These are phyloP conservation scores for Penicillium digitatum DNA, from an alignment of 2,329 filamentous ascomycete species.

Conservation along the genomic window DNA sequence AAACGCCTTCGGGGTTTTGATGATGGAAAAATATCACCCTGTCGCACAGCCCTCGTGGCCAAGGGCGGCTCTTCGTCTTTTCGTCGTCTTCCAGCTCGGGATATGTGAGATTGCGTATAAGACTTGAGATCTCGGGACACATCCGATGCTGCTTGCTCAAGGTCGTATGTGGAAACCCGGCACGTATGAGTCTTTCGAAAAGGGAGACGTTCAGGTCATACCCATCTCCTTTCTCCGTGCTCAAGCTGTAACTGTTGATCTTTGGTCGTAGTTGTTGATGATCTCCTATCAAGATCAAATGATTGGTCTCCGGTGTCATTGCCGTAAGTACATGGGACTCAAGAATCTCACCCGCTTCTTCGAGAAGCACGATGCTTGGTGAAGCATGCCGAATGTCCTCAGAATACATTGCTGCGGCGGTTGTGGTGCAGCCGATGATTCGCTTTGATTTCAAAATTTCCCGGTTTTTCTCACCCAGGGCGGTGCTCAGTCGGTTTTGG, in stretches of 20 bases:
- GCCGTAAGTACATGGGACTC: conserved; percentile 65
- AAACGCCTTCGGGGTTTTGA: conserved; percentile 49
- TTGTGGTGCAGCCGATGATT: conserved; percentile 69
- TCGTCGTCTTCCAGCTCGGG: conserved; percentile 56
- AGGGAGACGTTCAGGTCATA: conserved; percentile 65
- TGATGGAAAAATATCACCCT: conserved; percentile 67
- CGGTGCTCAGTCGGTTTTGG: conserved; percentile 6
- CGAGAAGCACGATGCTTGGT: conserved; percentile 62
- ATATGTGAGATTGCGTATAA: conserved; percentile 59
- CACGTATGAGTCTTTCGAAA: conserved; percentile 63
- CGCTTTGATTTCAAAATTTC: conserved; percentile 50
- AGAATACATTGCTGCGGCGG: conserved; percentile 61
- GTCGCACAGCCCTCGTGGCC: conserved; percentile 55
- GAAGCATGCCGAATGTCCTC: conserved; percentile 51
- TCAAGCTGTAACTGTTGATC: conserved; percentile 57
- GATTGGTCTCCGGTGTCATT: conserved; percentile 53
- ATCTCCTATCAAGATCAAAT: conserved; percentile 68
- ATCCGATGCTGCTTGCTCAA: conserved; percentile 65
- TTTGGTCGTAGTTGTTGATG: conserved; percentile 70
- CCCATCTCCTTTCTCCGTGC: conserved; percentile 60
- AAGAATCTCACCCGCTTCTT: conserved; percentile 70
- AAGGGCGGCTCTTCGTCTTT: conserved; percentile 47
- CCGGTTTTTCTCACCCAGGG: conserved; percentile 13
- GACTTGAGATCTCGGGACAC: conserved; percentile 61
- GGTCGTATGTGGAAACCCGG: conserved; percentile 52